Base-by-base conservation (phyloP, 345 rosid genomes). In the Eucalyptus sp. region DNA sequence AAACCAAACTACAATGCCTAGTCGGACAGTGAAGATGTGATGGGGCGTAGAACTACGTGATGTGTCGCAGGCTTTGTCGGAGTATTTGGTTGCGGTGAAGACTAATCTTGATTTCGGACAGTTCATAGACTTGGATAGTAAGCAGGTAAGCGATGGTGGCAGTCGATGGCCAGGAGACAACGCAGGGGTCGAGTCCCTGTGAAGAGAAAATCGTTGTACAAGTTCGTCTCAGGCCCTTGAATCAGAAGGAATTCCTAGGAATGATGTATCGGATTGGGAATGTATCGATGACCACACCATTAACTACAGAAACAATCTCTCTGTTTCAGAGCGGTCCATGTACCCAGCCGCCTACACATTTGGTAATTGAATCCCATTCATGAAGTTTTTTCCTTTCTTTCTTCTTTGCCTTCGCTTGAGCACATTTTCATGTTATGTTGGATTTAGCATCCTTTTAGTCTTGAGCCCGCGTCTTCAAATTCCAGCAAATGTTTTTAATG, bases 191-290 rank as follows among this genome's bases (percentile, higher is more conserved):
- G 3, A 91, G 91, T n/a, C 91, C 91, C 88, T 84, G 91, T 10
- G 92, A 87, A 68, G 99, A 96, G 93, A 97, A 92, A 88, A 94
- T 96, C 89, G 90, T 94, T 84, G 99, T 96, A 88, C 96, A 97
- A 44, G 97, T 97, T 89, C 96, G 98, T 80, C 85, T 97, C 90
- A 92, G 99, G 93, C 99, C 98, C 86, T 90, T 96, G 93, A 97
- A 90, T 93, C 95, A 91, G 90, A 97, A 94, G 93, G 99, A 97
- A 93, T 89, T 90, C 91, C 94, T 49, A 93, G 92, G 89, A 90
- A 94, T 87, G 99, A 96, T 86, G 94, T 93, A 25, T 94, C 94
- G 3, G 98, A 97, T 92, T 97, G 99, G 96, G 98, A 96, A 91
- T 96, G 98, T 91, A 94, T 96, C 93, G 94, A 92, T 90, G 95